phyloP scores from a whole-genome alignment of 345 rosid genomes.

The Dimocarpus longan region DNA sequence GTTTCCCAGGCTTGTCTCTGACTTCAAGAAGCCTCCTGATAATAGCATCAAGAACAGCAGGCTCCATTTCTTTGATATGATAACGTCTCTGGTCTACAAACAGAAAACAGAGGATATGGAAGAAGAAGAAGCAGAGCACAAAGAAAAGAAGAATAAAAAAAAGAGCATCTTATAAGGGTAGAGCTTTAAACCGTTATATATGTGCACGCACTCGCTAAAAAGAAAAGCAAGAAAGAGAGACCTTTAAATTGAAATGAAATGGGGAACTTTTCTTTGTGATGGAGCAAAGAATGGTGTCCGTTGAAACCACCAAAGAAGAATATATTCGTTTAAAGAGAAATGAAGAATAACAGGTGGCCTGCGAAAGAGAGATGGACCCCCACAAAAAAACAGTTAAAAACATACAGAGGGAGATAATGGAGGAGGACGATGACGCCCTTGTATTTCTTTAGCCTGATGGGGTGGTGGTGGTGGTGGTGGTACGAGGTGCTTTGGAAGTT shows the following conservation, averaged over 20 bases:
- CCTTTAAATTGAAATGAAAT: constrained; percentile 15
- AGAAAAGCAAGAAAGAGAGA: background rate
- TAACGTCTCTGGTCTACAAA: background rate
- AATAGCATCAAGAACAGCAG: constrained; percentile 54
- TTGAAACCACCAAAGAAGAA: constrained; percentile 19
- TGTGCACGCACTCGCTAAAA: constrained; percentile 3
- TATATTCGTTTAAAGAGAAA: constrained; percentile 23
- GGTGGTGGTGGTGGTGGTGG: background rate
- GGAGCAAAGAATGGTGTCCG: constrained; percentile 24
- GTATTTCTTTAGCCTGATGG: background rate
- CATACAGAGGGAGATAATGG: background rate
- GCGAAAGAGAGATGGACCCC: constrained; percentile 29
- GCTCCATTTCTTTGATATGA: constrained; percentile 41
- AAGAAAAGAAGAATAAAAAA: constrained; percentile 11
- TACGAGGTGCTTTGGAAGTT: background rate
- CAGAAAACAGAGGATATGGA: constrained; percentile 1
- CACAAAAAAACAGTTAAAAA: constrained; percentile 15
- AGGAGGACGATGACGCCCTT: background rate
- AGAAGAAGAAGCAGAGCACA: constrained; percentile 13
- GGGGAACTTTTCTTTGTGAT: constrained; percentile 15
- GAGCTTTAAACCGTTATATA: background rate
- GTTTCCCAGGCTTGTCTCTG: constrained; percentile 68
- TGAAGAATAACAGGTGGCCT: background rate
- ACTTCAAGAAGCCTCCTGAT: constrained; percentile 68
- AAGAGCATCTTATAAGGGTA: background rate